These are phyloP conservation scores for Claviceps humidiphila DNA, from an alignment of 2,329 filamentous ascomycete genomes.

Conservation along the genomic window DNA sequence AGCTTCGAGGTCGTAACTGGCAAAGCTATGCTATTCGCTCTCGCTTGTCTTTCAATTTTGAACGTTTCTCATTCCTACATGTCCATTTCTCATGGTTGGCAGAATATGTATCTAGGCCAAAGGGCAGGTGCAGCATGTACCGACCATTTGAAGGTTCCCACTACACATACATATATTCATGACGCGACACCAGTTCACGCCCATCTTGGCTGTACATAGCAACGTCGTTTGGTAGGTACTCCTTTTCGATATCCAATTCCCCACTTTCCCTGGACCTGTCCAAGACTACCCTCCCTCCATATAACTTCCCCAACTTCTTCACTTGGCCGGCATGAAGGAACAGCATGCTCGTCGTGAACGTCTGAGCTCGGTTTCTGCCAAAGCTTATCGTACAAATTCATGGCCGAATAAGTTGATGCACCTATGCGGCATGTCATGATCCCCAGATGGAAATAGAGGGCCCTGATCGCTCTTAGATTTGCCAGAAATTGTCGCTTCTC, in stretches of 20 bases:
- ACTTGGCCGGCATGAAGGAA: background rate
- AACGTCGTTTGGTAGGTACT: background rate
- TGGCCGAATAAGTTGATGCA: background rate
- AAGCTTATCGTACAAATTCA: background rate
- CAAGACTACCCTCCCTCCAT: background rate
- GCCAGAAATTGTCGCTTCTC: background rate
- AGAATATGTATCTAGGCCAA: background rate
- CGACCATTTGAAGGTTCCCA: background rate
- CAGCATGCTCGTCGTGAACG: background rate
- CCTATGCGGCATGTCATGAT: background rate
- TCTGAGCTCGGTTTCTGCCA: background rate
- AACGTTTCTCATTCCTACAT: too few species aligned
- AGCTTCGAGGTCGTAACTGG: too few species aligned
- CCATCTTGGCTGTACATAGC: background rate
- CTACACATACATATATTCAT: conserved; percentile 1
- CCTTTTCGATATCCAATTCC: background rate
- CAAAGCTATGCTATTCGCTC: too few species aligned
- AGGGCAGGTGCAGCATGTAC: background rate
- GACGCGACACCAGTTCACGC: background rate
- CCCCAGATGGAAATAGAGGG: background rate
- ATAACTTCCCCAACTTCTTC: background rate
- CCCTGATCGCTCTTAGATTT: background rate
- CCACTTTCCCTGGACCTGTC: background rate
- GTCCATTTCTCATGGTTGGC: too few species aligned
- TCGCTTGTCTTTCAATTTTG: too few species aligned